Percentiles rank a stretch among this genome's conserved stretches.
These are phyloP conservation scores for Dryas octopetala DNA, from an alignment of 306 rosid genomes.

Conservation along the genomic window DNA sequence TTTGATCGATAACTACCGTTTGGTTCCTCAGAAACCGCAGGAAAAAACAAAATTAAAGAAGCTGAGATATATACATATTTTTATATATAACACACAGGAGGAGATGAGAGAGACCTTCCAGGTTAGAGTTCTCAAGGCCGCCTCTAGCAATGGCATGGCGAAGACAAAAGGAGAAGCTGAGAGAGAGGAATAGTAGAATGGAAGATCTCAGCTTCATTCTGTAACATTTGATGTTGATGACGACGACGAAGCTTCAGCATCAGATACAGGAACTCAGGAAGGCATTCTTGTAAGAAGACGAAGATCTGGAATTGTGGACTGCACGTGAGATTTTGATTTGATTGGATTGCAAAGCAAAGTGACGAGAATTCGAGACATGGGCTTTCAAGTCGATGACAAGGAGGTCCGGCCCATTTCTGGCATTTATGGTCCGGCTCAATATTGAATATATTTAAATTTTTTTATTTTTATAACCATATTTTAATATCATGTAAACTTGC, in stretches of 20 bases:
- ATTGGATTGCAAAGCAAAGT: neutral
- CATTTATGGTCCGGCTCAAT: neutral
- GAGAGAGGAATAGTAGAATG: slow-evolving; percentile 41
- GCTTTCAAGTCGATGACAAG: neutral
- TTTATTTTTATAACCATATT: no score
- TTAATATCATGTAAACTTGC: no score
- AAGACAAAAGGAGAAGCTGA: slow-evolving; percentile 31
- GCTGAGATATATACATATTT: neutral
- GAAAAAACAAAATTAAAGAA: no score
- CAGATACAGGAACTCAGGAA: slow-evolving; percentile 19
- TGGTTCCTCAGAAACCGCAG: neutral
- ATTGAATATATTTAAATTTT: no score
- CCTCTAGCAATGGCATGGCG: slow-evolving; percentile 49
- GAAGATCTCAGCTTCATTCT: slow-evolving; percentile 29
- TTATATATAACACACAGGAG: neutral
- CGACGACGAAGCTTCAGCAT: neutral
- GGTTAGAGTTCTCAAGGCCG: slow-evolving; percentile 25
- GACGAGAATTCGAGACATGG: neutral
- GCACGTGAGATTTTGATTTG: neutral
- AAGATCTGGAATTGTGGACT: neutral
- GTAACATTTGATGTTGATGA: neutral
- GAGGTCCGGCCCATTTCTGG: neutral
- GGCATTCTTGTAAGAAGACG: slow-evolving; percentile 1
- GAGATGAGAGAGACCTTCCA: slow-evolving; percentile 47
- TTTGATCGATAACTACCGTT: neutral